A percentile compares a stretch with the other conserved stretches of the same genome.
Evolutionary conservation across 805 yeast genomes (phyloP).

Genomic region (Geotrichum ghanense): DNA sequence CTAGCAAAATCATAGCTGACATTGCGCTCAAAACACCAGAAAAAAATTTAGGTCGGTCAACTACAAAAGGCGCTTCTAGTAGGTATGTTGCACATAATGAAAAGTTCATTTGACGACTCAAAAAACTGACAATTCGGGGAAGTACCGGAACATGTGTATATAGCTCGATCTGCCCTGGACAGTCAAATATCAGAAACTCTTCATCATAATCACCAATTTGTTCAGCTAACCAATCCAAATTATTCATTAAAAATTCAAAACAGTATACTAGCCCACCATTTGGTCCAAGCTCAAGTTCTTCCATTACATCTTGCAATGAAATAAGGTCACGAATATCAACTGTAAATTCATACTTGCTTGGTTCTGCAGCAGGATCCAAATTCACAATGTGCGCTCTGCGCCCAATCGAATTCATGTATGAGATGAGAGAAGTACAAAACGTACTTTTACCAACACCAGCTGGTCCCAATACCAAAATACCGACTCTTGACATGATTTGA

Average conservation of each 20-base stretch:
- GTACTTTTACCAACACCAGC: slow-evolving; percentile 97
- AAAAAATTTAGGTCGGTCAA: slow-evolving; percentile 85
- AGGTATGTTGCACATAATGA: slow-evolving; percentile 86
- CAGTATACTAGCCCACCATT: slow-evolving; percentile 91
- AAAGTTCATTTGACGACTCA: slow-evolving; percentile 69
- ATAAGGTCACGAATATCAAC: slow-evolving; percentile 87
- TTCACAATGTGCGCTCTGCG: slow-evolving; percentile 92
- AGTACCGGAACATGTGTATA: slow-evolving; percentile 91
- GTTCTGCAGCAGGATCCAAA: slow-evolving; percentile 94
- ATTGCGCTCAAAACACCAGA: slow-evolving; percentile 93
- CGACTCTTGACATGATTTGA: slow-evolving; percentile 78
- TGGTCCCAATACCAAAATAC: slow-evolving; percentile 89
- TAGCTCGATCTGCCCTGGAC: slow-evolving; percentile 94
- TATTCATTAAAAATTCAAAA: slow-evolving; percentile 76
- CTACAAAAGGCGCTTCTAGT: slow-evolving; percentile 86
- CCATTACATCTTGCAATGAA: slow-evolving; percentile 89
- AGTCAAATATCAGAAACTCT: slow-evolving; percentile 87
- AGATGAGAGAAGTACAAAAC: slow-evolving; percentile 76
- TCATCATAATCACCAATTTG: slow-evolving; percentile 94
- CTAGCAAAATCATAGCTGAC: slow-evolving; percentile 95
- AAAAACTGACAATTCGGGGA: slow-evolving; percentile 79
- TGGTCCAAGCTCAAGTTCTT: slow-evolving; percentile 86
- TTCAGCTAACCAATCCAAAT: slow-evolving; percentile 94
- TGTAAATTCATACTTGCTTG: slow-evolving; percentile 82
- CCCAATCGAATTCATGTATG: slow-evolving; percentile 83